Conservation (phyloP, 164 flowering plant species). For the Chimonanthus praecox region DNA sequence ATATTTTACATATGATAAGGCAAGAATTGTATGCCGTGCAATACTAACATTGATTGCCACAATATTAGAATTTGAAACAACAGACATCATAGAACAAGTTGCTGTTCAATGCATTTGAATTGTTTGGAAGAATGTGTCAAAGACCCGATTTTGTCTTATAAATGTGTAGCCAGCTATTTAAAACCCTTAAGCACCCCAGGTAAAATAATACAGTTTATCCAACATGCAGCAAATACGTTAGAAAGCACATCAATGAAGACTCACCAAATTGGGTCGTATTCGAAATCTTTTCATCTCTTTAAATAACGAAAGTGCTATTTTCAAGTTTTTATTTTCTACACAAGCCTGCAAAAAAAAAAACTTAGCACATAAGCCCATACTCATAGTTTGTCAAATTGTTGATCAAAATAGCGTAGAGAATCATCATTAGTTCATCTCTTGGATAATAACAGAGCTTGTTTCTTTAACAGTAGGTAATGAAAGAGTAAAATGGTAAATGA, state of each 20-base stretch:
- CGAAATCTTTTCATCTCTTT: slow-evolving; percentile 67
- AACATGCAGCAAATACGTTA: neutral
- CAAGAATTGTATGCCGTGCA: too few species aligned
- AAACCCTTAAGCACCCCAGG: too few species aligned
- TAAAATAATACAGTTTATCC: too few species aligned
- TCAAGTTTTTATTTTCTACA: slow-evolving; percentile 45
- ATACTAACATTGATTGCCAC: too few species aligned
- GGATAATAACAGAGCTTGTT: neutral
- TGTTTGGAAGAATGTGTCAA: too few species aligned
- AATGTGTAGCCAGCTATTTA: too few species aligned
- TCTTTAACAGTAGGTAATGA: too few species aligned
- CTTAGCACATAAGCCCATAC: neutral
- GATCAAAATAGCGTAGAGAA: neutral
- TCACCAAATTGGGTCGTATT: slow-evolving; percentile 75
- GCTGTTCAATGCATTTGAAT: too few species aligned
- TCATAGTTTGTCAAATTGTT: neutral
- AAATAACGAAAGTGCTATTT: slow-evolving; percentile 59
- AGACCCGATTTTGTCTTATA: too few species aligned
- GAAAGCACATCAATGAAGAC: slow-evolving; percentile 2
- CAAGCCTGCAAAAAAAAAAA: slow-evolving; percentile 52
- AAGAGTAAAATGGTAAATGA: neutral
- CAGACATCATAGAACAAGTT: too few species aligned
- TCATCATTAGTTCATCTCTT: neutral
- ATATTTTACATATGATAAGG: too few species aligned
- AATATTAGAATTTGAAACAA: too few species aligned